Percentiles rank a stretch among this genome's conserved stretches.
phyloP scores from a whole-genome alignment of 75 land plant genomes.

The Larix kaempferi region DNA sequence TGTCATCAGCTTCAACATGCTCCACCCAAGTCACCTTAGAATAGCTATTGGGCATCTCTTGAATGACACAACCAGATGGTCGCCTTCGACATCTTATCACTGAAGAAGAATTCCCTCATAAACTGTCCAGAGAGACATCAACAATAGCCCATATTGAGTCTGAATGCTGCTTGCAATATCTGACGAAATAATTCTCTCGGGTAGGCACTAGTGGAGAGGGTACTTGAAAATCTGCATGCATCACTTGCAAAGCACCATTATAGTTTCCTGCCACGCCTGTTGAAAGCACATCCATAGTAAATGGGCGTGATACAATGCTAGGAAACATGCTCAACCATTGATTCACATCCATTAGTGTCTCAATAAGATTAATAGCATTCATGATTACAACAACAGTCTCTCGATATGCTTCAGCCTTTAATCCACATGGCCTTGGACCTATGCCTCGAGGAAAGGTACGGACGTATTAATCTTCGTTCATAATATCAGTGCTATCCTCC shows the following conservation, averaged over 20 bases:
- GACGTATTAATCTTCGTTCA: no score
- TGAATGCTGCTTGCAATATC: constrained; percentile 70
- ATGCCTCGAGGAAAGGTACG: constrained; percentile 8
- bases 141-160: no score
- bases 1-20: no score
- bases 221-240: constrained; percentile 84
- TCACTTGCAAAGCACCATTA: constrained; percentile 90
- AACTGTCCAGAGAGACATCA: no score
- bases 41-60: constrained; percentile 83
- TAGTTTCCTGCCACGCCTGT: constrained; percentile 77
- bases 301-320: constrained; percentile 65
- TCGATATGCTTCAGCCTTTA: constrained; percentile 58
- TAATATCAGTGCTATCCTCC: no score
- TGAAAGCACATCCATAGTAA: constrained; percentile 64
- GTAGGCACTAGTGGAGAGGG: constrained; percentile 84
- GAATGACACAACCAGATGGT: constrained; percentile 77
- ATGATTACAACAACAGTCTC: constrained; percentile 66
- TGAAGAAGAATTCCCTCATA: no score
- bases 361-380: constrained; percentile 64
- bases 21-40: no score
- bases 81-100: no score
- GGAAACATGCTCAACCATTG: constrained; percentile 74
- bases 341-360: constrained; percentile 76
- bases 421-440: constrained; percentile 56
- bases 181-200: constrained; percentile 60